Evolutionary conservation across 2,329 filamentous ascomycete species (phyloP).

Genomic region (Cercospora berteroae): DNA sequence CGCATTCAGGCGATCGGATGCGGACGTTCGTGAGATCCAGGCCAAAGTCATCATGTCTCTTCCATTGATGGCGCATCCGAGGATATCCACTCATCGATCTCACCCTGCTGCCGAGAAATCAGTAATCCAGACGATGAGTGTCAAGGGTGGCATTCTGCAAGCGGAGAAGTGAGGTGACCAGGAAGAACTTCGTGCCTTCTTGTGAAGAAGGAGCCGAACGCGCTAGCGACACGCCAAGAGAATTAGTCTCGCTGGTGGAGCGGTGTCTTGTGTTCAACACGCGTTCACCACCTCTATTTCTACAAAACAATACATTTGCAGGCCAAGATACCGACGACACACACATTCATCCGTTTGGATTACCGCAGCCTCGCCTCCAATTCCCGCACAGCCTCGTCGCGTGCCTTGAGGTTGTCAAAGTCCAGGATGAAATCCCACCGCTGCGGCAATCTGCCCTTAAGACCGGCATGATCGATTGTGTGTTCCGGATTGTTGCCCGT

Average conservation of each 20-base stretch:
- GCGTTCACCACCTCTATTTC: neutral
- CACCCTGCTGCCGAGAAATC: neutral
- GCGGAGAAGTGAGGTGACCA: neutral
- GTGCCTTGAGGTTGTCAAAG: conserved; percentile 17
- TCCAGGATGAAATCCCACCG: conserved; percentile 22
- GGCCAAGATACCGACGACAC: neutral
- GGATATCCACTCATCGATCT: neutral
- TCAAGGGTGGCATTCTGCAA: neutral
- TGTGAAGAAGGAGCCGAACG: neutral
- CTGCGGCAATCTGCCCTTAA: conserved; percentile 13
- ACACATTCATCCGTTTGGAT: neutral
- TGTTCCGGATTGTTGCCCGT: conserved; percentile 15
- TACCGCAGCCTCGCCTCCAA: conserved; percentile 3
- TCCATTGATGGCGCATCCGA: neutral
- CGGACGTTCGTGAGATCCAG: neutral
- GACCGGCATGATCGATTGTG: conserved; percentile 5
- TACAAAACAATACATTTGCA: neutral
- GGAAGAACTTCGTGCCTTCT: neutral
- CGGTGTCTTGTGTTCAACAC: neutral
- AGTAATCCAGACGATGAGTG: neutral
- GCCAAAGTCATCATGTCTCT: neutral
- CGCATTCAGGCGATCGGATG: neutral
- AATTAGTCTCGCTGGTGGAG: neutral
- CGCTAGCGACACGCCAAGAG: neutral
- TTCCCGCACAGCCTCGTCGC: conserved; percentile 15